Evolutionary conservation across 345 rosid species (phyloP).

Genomic region (Tarenaya hassleriana): DNA sequence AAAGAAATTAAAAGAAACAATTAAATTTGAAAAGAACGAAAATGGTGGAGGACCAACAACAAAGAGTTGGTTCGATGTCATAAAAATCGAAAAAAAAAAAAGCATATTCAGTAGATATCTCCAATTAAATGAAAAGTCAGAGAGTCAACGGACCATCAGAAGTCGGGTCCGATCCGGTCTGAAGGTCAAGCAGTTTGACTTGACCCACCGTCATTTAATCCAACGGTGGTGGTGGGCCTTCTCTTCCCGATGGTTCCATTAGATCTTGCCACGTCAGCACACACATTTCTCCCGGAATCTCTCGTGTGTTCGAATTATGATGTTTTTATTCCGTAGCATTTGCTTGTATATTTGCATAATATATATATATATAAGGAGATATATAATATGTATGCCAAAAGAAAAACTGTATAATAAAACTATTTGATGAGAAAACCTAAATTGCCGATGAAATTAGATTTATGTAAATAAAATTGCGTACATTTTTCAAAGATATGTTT

Average conservation of each 20-base stretch:
- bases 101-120: constrained; percentile 8
- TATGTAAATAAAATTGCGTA: too few species aligned
- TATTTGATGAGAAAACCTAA: too few species aligned
- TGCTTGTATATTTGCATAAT: too few species aligned
- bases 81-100: too few species aligned
- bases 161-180: constrained; percentile 37
- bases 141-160: constrained; percentile 47
- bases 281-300: constrained; percentile 10
- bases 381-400: too few species aligned
- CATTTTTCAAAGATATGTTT: too few species aligned
- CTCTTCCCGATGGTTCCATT: constrained; percentile 21
- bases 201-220: constrained; percentile 35
- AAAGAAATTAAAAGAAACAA: background rate
- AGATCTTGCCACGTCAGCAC: constrained; percentile 12
- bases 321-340: too few species aligned
- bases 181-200: constrained; percentile 35
- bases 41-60: background rate
- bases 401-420: too few species aligned
- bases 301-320: too few species aligned
- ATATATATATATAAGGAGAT: too few species aligned
- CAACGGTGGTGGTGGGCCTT: constrained; percentile 62
- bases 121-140: constrained; percentile 37
- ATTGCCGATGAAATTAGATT: too few species aligned
- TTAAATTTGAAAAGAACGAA: background rate
- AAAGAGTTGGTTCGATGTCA: constrained; percentile 9